Conservation (phyloP, 2,329 filamentous ascomycete genomes). For the Aspergillus sp. region DNA sequence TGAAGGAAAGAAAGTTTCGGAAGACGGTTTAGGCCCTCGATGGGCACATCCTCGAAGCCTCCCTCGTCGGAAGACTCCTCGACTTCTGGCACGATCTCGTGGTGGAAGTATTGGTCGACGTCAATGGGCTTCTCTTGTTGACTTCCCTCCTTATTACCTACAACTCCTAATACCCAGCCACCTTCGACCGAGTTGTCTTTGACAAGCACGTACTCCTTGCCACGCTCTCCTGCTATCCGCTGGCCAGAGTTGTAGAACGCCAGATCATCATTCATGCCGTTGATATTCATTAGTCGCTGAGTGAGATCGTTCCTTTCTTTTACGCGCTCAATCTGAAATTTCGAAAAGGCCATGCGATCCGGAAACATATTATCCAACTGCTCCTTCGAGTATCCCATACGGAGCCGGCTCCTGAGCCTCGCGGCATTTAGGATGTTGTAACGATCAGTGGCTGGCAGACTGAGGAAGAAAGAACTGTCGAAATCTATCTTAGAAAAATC, state of each 20-base stretch:
- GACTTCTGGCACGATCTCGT: constrained; percentile 52
- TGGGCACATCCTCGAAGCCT: constrained; percentile 88
- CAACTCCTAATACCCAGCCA: constrained; percentile 92
- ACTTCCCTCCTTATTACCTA: constrained; percentile 77
- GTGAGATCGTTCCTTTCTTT: constrained; percentile 91
- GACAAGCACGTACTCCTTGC: constrained; percentile 91
- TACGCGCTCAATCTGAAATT: constrained; percentile 93
- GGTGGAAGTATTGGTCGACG: constrained; percentile 66
- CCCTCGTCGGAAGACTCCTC: constrained; percentile 68
- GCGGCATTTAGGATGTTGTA: constrained; percentile 98
- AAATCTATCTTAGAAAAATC: constrained; percentile 99
- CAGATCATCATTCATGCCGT: constrained; percentile 80
- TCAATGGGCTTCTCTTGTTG: constrained; percentile 87
- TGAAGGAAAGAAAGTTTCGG: constrained; percentile 59
- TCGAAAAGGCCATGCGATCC: constrained; percentile 93
- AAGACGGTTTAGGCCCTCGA: constrained; percentile 82
- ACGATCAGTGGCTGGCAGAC: constrained; percentile 81
- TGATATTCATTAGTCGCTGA: constrained; percentile 89
- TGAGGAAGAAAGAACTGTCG: constrained; percentile 91
- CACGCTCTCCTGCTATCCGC: constrained; percentile 68
- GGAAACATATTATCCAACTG: constrained; percentile 97
- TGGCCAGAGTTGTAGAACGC: constrained; percentile 63
- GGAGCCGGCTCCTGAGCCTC: constrained; percentile 77
- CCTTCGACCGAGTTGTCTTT: constrained; percentile 95
- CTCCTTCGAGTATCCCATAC: constrained; percentile 96